Base-by-base conservation (phyloP, 176 grass and related monocot genomes). In the Hyparrhenia diplandra region DNA sequence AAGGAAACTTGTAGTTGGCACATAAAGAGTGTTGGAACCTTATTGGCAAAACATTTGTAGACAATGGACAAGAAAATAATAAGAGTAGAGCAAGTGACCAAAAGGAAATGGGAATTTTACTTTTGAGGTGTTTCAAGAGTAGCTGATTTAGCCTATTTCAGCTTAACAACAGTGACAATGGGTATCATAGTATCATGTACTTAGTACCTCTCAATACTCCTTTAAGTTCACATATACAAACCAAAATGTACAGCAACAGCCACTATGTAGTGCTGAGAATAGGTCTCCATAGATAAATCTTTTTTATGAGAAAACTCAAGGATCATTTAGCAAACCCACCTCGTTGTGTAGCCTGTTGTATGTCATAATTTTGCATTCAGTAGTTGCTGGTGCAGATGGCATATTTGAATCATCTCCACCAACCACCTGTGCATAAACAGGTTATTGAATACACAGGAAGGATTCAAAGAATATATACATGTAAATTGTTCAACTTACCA, bases 381-480 rank as follows among this genome's bases (percentile, higher is more conserved):
- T 74, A 84, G 34, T 74, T 88, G 80, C 52, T 2, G 86, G 76
- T 84, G 88, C 29, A 13, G 82, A 36, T 52, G 90, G 90, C 69
- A 93, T 88, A 64, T 88, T 91, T 74, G 83, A 59, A 71, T 93
- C 80, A 1, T 84, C 83, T 77, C 87, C 92, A 67, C 90, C 90
- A 85, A 95, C 85, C 25, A 99, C 88, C 92, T 99, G 85, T 55
- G 54, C 31, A 70, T 85, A 89, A 82, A 76, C 18, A 82, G 73
- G 78, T 67, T 71, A 72, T 54, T 60, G 62, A 28, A 18, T 21
- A 32, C 27, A 29, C 10, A 62, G 25, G 59, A 62, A 62, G 59
- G 25, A 29, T 62, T 6, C 3, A 62, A 62, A 61, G 24, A 24
- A 28, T 1, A 61, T 61, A 28, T 37, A 68, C 72, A 16, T 62